phyloP scores from a whole-genome alignment of 2,329 filamentous ascomycete genomes.

The Beauveria pseudobassiana region DNA sequence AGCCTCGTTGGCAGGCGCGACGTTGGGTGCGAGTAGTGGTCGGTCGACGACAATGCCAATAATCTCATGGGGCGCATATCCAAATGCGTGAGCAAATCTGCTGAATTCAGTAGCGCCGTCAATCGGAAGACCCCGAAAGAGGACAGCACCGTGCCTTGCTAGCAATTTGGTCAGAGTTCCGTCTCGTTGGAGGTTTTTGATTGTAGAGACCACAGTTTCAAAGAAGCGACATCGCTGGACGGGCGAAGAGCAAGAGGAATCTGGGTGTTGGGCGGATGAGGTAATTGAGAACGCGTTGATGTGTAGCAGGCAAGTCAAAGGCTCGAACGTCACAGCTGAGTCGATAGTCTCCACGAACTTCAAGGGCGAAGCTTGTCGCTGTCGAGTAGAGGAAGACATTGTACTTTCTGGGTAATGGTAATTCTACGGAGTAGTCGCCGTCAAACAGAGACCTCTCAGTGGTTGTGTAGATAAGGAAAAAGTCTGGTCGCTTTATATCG shows the following conservation, averaged over 20 bases:
- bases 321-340: background rate
- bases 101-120: constrained; percentile 37
- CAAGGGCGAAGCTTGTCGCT: background rate
- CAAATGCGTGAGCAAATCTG: constrained; percentile 41
- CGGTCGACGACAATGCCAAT: constrained; percentile 43
- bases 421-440: too few relatives aligned
- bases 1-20: constrained; percentile 37
- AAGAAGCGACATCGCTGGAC: background rate
- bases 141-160: background rate
- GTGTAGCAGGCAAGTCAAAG: background rate
- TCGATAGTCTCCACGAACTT: background rate
- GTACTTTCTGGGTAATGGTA: too few relatives aligned
- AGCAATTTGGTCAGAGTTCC: background rate
- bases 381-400: background rate
- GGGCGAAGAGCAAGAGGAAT: background rate
- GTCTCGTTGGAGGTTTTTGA: background rate
- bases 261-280: background rate
- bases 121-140: constrained; percentile 25
- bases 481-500: too few relatives aligned
- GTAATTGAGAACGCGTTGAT: background rate
- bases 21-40: constrained; percentile 18
- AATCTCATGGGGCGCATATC: constrained; percentile 36
- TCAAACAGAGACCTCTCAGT: background rate
- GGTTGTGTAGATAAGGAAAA: too few relatives aligned
- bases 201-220: background rate